Evolutionary conservation across 129 eudicot genomes (phyloP).

Genomic region (Apium graveolens): DNA sequence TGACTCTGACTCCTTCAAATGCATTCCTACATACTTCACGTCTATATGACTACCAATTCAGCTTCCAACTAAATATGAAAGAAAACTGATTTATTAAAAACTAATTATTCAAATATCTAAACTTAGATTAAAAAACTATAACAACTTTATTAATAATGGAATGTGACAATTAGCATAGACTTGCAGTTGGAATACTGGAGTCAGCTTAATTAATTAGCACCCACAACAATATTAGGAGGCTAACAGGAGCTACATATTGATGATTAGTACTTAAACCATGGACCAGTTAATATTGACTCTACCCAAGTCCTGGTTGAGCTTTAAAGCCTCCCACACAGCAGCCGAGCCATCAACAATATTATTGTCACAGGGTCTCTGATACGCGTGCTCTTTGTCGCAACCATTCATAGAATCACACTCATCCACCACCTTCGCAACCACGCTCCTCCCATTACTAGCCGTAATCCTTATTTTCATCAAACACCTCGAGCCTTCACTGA

Average conservation of each 20-base stretch:
- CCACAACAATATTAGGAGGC: too few relatives aligned
- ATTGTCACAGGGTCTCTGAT: conserved; percentile 32
- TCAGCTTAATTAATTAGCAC: neutral
- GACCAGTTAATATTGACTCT: conserved; percentile 36
- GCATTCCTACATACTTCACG: too few relatives aligned
- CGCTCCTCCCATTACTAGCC: conserved; percentile 21
- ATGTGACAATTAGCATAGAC: too few relatives aligned
- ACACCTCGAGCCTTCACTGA: conserved; percentile 16
- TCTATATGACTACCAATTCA: too few relatives aligned
- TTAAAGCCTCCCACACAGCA: conserved; percentile 45
- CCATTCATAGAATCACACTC: conserved; percentile 40
- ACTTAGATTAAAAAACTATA: too few relatives aligned
- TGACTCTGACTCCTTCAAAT: too few relatives aligned
- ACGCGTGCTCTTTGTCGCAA: conserved; percentile 29
- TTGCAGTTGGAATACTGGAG: too few relatives aligned
- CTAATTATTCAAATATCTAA: too few relatives aligned
- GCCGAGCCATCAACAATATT: conserved; percentile 47
- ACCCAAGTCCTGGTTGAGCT: conserved; percentile 27
- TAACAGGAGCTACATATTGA: too few relatives aligned
- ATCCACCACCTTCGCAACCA: conserved; percentile 34
- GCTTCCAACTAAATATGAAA: too few relatives aligned
- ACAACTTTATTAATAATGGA: too few relatives aligned
- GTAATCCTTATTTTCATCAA: conserved; percentile 12
- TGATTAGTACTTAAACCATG: neutral
- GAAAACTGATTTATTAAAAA: too few relatives aligned